These are phyloP conservation scores for Teunomyces stri DNA, from an alignment of 805 yeast species.

Conservation along the genomic window DNA sequence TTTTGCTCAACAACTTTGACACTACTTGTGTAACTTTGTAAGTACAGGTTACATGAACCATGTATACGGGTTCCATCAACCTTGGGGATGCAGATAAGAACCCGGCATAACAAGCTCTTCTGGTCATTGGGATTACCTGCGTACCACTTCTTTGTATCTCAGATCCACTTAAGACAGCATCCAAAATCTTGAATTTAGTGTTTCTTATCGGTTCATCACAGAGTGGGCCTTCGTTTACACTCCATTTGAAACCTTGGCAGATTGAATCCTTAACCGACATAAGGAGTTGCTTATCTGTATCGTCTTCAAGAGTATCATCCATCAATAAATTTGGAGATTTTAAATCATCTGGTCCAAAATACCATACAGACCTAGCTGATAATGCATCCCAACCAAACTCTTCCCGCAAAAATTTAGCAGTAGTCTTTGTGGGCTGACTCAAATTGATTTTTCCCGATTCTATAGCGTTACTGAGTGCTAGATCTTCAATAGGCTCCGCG, in stretches of 20 bases:
- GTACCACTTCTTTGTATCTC: slow-evolving; percentile 51
- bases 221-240: slow-evolving; percentile 84
- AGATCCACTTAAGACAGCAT: slow-evolving; percentile 50
- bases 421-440: slow-evolving; percentile 34
- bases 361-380: slow-evolving; percentile 80
- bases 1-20: slow-evolving; percentile 47
- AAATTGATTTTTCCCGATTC: slow-evolving; percentile 45
- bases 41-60: slow-evolving; percentile 56
- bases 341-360: slow-evolving; percentile 52
- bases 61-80: slow-evolving; percentile 78
- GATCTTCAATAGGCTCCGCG: slow-evolving; percentile 68
- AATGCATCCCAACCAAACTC: slow-evolving; percentile 78
- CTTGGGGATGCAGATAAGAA: slow-evolving; percentile 74
- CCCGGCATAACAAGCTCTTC: slow-evolving; percentile 83
- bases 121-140: slow-evolving; percentile 79
- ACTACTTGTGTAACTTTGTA: slow-evolving; percentile 47
- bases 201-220: slow-evolving; percentile 78
- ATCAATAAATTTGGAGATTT: slow-evolving; percentile 50
- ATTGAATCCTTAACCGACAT: slow-evolving; percentile 51
- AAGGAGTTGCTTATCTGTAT: slow-evolving; percentile 57
- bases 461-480: slow-evolving; percentile 52
- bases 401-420: slow-evolving; percentile 55
- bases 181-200: slow-evolving; percentile 68
- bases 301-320: slow-evolving; percentile 73
- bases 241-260: slow-evolving; percentile 81